phyloP scores from a whole-genome alignment of 108 stramenopile genomes.

The Epithemia pelagica region DNA sequence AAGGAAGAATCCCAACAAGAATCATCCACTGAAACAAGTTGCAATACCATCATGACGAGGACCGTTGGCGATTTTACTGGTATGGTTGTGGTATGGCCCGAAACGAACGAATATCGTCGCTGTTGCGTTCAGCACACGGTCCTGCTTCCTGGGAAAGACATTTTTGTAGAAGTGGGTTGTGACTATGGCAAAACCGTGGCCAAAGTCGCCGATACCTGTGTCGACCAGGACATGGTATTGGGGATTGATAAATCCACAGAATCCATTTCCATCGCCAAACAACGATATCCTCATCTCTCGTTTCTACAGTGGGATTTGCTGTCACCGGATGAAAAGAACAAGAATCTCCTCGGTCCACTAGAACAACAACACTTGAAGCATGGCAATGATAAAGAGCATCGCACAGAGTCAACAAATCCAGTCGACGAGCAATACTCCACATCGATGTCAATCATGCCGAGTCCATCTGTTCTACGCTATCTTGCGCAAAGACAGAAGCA shows the following conservation, averaged over 20 bases:
- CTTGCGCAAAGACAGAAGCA: background rate
- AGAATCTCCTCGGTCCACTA: background rate
- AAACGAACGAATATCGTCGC: constrained; percentile 70
- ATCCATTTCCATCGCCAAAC: constrained; percentile 52
- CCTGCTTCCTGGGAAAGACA: constrained; percentile 27
- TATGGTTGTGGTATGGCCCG: constrained; percentile 47
- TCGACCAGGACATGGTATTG: constrained; percentile 12
- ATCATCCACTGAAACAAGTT: background rate
- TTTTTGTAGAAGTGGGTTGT: constrained; percentile 74
- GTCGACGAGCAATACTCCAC: background rate
- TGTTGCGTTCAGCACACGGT: constrained; percentile 46
- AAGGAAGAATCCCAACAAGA: background rate
- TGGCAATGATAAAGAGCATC: background rate
- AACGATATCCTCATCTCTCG: constrained; percentile 46
- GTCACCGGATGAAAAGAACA: constrained; percentile 1
- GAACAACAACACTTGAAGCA: background rate
- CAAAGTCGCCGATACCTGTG: constrained; percentile 7
- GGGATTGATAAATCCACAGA: constrained; percentile 71
- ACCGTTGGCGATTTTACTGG: constrained; percentile 8
- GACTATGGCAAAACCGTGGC: constrained; percentile 61
- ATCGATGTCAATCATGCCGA: background rate
- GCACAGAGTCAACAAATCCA: background rate
- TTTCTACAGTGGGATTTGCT: constrained; percentile 40
- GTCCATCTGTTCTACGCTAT: background rate
- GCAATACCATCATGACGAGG: background rate